These are phyloP conservation scores for Mycosphaerella sp. DNA, from an alignment of 2,329 filamentous ascomycete genomes.

Conservation along the genomic window DNA sequence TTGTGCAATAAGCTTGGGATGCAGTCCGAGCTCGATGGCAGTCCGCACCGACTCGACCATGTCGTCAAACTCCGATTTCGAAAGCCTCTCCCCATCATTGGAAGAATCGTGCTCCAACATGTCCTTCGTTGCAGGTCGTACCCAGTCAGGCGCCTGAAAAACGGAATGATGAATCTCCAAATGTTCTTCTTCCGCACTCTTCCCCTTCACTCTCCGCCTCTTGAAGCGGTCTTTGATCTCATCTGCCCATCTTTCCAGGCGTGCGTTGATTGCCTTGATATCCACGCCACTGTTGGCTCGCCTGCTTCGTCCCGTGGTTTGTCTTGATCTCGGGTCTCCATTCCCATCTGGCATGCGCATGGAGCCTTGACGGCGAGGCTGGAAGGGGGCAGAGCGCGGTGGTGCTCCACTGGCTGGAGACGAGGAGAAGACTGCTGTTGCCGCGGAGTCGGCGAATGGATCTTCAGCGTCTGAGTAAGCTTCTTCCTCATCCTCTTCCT, in stretches of 20 bases:
- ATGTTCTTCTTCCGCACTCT: slow-evolving; percentile 70
- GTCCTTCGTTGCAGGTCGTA: slow-evolving; percentile 72
- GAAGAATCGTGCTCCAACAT: slow-evolving; percentile 53
- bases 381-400: slow-evolving; percentile 42
- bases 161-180: slow-evolving; percentile 97
- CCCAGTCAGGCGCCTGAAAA: slow-evolving; percentile 85
- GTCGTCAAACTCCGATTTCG: slow-evolving; percentile 74
- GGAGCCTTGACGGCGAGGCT: slow-evolving; percentile 39
- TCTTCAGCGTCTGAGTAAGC: slow-evolving; percentile 39
- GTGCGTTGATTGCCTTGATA: slow-evolving; percentile 95
- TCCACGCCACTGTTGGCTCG: slow-evolving; percentile 86
- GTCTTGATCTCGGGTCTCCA: slow-evolving; percentile 12
- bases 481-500: slow-evolving; percentile 19
- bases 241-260: slow-evolving; percentile 92
- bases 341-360: slow-evolving; percentile 38
- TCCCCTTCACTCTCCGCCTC: slow-evolving; percentile 68
- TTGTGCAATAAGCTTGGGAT: slow-evolving; percentile 93
- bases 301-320: slow-evolving; percentile 37
- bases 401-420: slow-evolving; percentile 24
- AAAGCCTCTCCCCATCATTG: slow-evolving; percentile 55
- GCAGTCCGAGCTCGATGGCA: slow-evolving; percentile 83
- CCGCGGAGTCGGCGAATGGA: slow-evolving; percentile 24
- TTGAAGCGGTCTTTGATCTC: slow-evolving; percentile 98
- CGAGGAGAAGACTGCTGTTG: slow-evolving; percentile 36
- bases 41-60: slow-evolving; percentile 83